Percentiles rank a stretch among this genome's conserved stretches.
Conservation (phyloP, 192 early-diverging fungal genomes). For the Gamsiella multidivaricata region DNA sequence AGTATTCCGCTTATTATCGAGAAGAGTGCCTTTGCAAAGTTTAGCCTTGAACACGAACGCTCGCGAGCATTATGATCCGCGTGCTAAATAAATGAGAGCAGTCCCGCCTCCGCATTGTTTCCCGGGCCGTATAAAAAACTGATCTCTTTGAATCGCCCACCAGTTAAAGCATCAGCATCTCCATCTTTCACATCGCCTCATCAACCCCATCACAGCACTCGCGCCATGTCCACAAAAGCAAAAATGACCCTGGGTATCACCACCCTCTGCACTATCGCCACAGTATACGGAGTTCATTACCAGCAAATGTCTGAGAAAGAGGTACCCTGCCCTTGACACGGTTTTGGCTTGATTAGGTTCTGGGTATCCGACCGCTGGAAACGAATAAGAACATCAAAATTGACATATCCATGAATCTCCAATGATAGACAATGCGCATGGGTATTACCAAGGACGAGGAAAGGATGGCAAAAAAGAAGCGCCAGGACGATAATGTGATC, state of each 20-base stretch:
- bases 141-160: slow-evolving; percentile 1
- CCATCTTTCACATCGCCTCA: neutral
- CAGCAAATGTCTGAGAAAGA: slow-evolving; percentile 55
- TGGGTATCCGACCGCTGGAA: neutral
- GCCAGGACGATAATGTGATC: slow-evolving; percentile 52
- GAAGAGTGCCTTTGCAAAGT: slow-evolving; percentile 69
- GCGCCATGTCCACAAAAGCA: slow-evolving; percentile 47
- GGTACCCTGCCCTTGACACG: slow-evolving; percentile 18
- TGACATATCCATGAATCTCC: neutral
- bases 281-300: slow-evolving; percentile 51
- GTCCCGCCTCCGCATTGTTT: neutral
- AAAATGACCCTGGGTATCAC: slow-evolving; percentile 53
- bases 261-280: slow-evolving; percentile 35
- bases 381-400: too few species aligned
- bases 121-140: neutral
- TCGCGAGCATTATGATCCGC: slow-evolving; percentile 3
- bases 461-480: slow-evolving; percentile 50
- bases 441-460: slow-evolving; percentile 52
- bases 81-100: neutral
- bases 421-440: slow-evolving; percentile 42
- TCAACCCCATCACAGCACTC: neutral
- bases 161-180: neutral
- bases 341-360: neutral
- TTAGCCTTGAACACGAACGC: slow-evolving; percentile 56
- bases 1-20: slow-evolving; percentile 73